Evolutionary conservation across 805 yeast genomes (phyloP).

Genomic region (Pichia sporocuriosa): DNA sequence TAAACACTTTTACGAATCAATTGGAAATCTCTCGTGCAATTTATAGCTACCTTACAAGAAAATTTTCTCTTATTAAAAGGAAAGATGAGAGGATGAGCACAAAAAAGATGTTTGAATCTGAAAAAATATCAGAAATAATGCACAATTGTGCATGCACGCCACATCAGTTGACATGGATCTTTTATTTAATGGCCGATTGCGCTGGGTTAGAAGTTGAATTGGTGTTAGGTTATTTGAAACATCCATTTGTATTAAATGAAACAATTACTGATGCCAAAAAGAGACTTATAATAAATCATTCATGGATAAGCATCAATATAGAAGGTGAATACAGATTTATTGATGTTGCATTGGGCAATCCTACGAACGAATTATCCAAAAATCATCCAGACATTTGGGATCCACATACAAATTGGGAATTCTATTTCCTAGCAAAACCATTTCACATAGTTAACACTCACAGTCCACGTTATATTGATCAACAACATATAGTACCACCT

Average conservation of each 20-base stretch:
- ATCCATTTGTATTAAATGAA: constrained; percentile 56
- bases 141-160: constrained; percentile 25
- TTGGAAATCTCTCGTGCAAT: constrained; percentile 61
- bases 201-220: constrained; percentile 70
- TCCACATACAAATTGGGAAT: constrained; percentile 17
- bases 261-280: constrained; percentile 25
- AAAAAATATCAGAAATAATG: constrained; percentile 24
- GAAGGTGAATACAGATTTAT: constrained; percentile 75
- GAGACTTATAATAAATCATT: constrained; percentile 62
- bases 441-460: constrained; percentile 73
- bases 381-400: constrained; percentile 35
- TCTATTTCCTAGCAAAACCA: constrained; percentile 74
- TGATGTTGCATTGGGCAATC: constrained; percentile 64
- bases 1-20: constrained; percentile 44
- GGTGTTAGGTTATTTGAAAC: constrained; percentile 76
- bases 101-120: constrained; percentile 23
- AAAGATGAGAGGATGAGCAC: constrained; percentile 30
- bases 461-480: constrained; percentile 68
- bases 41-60: constrained; percentile 55
- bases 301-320: constrained; percentile 77
- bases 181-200: constrained; percentile 63
- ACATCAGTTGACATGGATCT: constrained; percentile 70
- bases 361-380: constrained; percentile 41
- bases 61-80: constrained; percentile 40
- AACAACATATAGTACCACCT: constrained; percentile 85